phyloP scores from a whole-genome alignment of 257 asterid species.

The Plantago ovata region DNA sequence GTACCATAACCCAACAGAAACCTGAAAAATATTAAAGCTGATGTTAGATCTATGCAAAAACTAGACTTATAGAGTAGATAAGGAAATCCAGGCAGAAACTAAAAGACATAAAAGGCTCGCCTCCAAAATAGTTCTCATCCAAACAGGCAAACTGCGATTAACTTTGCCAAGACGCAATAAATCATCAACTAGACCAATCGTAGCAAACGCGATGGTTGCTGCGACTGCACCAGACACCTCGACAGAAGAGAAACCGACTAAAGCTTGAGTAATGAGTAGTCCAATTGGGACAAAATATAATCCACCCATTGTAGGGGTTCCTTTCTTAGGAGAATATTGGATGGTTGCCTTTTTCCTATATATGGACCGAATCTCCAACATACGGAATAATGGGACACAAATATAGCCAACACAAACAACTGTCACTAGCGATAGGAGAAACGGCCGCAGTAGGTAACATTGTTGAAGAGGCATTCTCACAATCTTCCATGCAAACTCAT shows the following conservation, averaged over 20 bases:
- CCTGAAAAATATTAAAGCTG: constrained; percentile 42
- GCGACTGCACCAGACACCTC: constrained; percentile 74
- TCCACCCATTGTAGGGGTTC: constrained; percentile 89
- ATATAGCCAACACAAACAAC: constrained; percentile 71
- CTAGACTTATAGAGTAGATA: constrained; percentile 17
- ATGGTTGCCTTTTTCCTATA: constrained; percentile 45
- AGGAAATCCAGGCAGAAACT: constrained; percentile 6
- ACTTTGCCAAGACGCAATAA: constrained; percentile 37
- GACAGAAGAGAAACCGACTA: constrained; percentile 58
- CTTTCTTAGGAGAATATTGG: constrained; percentile 54
- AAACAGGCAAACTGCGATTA: constrained; percentile 45
- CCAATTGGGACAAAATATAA: constrained; percentile 79
- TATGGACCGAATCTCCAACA: constrained; percentile 47
- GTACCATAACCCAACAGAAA: constrained; percentile 63
- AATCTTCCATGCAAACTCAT: constrained; percentile 81
- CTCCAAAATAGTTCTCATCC: constrained; percentile 64
- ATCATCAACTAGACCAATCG: constrained; percentile 70
- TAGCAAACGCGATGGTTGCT: constrained; percentile 65
- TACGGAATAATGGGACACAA: constrained; percentile 75
- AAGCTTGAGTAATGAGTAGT: constrained; percentile 62
- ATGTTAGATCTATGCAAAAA: constrained; percentile 18
- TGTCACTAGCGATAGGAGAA: constrained; percentile 48
- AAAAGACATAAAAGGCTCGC: constrained; percentile 35
- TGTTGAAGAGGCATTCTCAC: constrained; percentile 88
- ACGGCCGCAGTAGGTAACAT: constrained; percentile 68